Percentiles rank a stretch among this genome's conserved stretches.
These are phyloP conservation scores for Porcisia deanei DNA, from an alignment of 208 protist species.

Conservation along the genomic window DNA sequence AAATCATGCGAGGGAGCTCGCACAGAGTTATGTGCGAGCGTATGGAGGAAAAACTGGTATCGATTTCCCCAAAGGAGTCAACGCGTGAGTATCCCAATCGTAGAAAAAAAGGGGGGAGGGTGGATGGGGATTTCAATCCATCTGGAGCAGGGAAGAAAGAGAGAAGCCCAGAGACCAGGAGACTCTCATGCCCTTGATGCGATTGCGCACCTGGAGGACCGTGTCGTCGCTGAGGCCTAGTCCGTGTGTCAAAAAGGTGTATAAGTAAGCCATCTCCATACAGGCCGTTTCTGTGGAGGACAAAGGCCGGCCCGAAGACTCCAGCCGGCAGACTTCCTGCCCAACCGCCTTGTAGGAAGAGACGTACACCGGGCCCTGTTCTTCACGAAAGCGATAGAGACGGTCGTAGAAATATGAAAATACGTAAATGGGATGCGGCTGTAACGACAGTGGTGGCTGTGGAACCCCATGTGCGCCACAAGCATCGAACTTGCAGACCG, in stretches of 20 bases:
- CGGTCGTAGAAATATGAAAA: conserved; percentile 84
- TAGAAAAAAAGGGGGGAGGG: neutral
- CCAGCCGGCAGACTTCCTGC: conserved; percentile 20
- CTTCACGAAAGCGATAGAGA: conserved; percentile 24
- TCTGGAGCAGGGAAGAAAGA: conserved; percentile 33
- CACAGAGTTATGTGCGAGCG: neutral
- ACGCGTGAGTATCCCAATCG: neutral
- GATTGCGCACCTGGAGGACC: conserved; percentile 47
- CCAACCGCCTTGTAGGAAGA: conserved; percentile 30
- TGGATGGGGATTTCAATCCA: conserved; percentile 12
- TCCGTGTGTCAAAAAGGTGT: conserved; percentile 55
- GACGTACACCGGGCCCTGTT: conserved; percentile 23
- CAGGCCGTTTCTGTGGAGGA: conserved; percentile 39
- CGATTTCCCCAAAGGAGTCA: too few species aligned
- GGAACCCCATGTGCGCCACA: conserved; percentile 59
- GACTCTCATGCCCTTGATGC: conserved; percentile 56
- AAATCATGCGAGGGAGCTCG: neutral
- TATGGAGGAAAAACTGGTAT: neutral
- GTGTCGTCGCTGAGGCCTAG: conserved; percentile 52
- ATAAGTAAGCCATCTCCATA: conserved; percentile 79
- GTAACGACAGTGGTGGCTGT: conserved; percentile 39
- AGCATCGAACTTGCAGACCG: conserved; percentile 30
- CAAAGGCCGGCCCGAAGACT: neutral
- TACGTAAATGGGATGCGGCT: conserved; percentile 33
- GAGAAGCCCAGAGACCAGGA: conserved; percentile 86